Base-by-base conservation (phyloP, 139 green algal genomes). In the Tetradesmus lagerheimii region DNA sequence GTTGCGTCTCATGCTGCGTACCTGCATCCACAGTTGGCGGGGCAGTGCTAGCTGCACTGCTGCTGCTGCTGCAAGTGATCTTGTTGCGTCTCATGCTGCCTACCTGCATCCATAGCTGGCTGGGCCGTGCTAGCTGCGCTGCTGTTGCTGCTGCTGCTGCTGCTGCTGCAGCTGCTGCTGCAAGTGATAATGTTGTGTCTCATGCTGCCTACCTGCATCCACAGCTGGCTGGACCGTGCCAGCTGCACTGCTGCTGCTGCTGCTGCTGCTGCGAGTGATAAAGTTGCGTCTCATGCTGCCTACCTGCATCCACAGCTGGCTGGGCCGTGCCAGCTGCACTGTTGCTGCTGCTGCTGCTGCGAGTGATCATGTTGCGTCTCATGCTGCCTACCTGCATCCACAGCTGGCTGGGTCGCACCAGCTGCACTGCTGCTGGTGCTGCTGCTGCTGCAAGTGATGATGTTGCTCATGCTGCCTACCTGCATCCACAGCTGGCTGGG, bases 231-330 rank as follows among this genome's bases (percentile, higher is more conserved):
- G 79, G 41, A 27, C 29, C 25, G 37, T 8, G 27, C 34, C 23
- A 83, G 77, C 38, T 83, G 77, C 43, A 41, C 8, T 67, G 79
- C 43, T 67, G 79, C 43, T 67, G 43, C 79, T n/a, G n/a, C n/a
- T 23, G 37, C 27, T 4, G 39, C 14, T n/a, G n/a, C n/a, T n/a
- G n/a, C n/a, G n/a, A n/a, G n/a, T n/a, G n/a, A n/a, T n/a, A n/a
- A n/a, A n/a, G n/a, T n/a, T n/a, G n/a, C n/a, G n/a, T n/a, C n/a
- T n/a, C n/a, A n/a, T n/a, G n/a, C n/a, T n/a, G 64, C 20, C 20
- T 9, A 25, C 64, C 64, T 75, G 15, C 8, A 67, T 6, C 79
- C 79, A 67, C 29, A 85, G 25, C 12, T 9, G 23, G 25, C 43
- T 85, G 79, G 41, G 41, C 29, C 25, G 37, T 8, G 27, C 34